Conservation (phyloP, 2,329 filamentous ascomycete genomes). For the Sporothrix dimorphospora region DNA sequence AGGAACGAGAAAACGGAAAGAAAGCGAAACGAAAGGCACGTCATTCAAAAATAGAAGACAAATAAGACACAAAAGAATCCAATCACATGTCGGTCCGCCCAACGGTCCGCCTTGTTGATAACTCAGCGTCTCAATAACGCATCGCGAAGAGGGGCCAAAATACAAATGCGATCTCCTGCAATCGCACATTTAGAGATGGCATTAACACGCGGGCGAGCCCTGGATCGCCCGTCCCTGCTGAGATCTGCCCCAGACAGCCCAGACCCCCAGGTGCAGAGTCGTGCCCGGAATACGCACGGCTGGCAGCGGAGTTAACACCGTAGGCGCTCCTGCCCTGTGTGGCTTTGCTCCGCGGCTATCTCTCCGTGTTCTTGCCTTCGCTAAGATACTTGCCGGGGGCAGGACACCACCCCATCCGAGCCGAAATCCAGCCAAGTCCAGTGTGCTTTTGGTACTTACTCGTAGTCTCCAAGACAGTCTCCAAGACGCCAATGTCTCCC, state of each 20-base stretch:
- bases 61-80: not conserved
- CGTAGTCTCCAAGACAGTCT: not conserved
- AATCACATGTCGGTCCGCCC: not conserved
- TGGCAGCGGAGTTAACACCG: constrained; percentile 13
- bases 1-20: not conserved
- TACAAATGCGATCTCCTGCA: not conserved
- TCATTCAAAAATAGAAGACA: not conserved
- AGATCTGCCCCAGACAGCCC: constrained; percentile 8
- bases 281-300: constrained; percentile 16
- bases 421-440: constrained; percentile 2
- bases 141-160: not conserved
- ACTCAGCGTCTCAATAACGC: not conserved
- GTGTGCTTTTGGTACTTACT: not conserved
- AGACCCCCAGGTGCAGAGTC: not conserved
- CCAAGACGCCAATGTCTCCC: not conserved
- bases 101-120: not conserved
- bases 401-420: not conserved
- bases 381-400: not conserved
- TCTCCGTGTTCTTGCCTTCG: not conserved
- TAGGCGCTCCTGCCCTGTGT: not conserved
- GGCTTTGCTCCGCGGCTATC: not conserved
- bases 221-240: constrained; percentile 1
- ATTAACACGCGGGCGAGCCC: not conserved
- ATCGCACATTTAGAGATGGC: not conserved
- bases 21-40: not conserved